Conservation (phyloP, 352 stramenopile genomes). For the Globisporangium megalacanthum region DNA sequence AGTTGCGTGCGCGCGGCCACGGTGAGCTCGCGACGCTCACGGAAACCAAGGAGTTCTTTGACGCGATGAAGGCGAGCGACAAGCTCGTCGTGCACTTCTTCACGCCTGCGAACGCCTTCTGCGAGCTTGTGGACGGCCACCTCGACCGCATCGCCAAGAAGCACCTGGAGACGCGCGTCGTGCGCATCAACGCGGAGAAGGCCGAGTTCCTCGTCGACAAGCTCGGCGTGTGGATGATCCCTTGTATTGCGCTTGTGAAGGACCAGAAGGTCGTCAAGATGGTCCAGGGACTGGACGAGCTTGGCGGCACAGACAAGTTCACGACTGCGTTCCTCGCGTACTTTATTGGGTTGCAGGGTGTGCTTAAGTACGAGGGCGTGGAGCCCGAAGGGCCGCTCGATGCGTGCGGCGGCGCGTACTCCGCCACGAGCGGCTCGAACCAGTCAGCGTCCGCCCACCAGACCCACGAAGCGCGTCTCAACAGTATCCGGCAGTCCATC, state of each 20-base stretch:
- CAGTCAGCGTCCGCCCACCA: conserved; percentile 28
- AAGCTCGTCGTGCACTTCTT: conserved; percentile 96
- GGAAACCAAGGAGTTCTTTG: conserved; percentile 95
- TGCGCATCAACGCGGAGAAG: conserved; percentile 96
- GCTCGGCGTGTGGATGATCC: conserved; percentile 95
- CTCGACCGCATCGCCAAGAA: conserved; percentile 84
- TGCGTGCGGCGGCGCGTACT: conserved; percentile 59
- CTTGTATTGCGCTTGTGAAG: conserved; percentile 93
- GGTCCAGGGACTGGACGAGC: conserved; percentile 93
- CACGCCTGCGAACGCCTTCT: conserved; percentile 89
- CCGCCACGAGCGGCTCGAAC: conserved; percentile 13
- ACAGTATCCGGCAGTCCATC: conserved; percentile 77
- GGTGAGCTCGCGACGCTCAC: conserved; percentile 87
- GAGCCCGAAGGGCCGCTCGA: conserved; percentile 59
- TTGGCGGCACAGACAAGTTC: conserved; percentile 94
- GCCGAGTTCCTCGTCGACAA: conserved; percentile 96
- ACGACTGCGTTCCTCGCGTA: conserved; percentile 89
- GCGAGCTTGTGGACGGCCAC: conserved; percentile 92
- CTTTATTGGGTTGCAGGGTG: conserved; percentile 89
- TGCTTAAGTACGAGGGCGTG: conserved; percentile 95
- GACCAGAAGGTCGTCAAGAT: conserved; percentile 96
- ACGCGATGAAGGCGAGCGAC: conserved; percentile 89
- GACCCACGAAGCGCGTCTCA: conserved; percentile 42
- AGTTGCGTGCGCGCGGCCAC: conserved; percentile 75
- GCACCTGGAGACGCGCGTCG: conserved; percentile 94